A percentile compares a stretch with the other conserved stretches of the same genome.
Conservation (phyloP, 2,329 filamentous ascomycete species). For the Fusarium palustre region DNA sequence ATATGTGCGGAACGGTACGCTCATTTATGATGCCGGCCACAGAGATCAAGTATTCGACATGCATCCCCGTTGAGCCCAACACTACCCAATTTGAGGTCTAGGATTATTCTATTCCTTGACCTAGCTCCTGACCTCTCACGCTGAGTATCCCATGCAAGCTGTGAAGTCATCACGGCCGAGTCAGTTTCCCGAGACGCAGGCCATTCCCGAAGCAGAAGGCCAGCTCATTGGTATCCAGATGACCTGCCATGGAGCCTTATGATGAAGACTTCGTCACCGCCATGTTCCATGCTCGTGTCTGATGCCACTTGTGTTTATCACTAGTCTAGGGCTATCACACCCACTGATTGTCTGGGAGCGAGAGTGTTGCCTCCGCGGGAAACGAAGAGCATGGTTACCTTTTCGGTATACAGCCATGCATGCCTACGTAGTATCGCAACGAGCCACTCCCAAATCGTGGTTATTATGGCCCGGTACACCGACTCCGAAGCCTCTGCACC, state of each 20-base stretch:
- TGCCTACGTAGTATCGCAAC: slow-evolving; percentile 14
- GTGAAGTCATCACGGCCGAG: slow-evolving; percentile 47
- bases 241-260: slow-evolving; percentile 38
- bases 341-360: slow-evolving; percentile 13
- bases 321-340: slow-evolving; percentile 23
- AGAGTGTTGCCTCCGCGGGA: slow-evolving; percentile 24
- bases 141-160: slow-evolving; percentile 44
- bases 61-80: slow-evolving; percentile 43
- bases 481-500: neutral
- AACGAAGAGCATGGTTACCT: slow-evolving; percentile 12
- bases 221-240: slow-evolving; percentile 48
- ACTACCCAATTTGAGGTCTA: slow-evolving; percentile 41
- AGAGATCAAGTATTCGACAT: slow-evolving; percentile 31
- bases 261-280: slow-evolving; percentile 37
- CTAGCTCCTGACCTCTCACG: slow-evolving; percentile 23
- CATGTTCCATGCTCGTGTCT: slow-evolving; percentile 31
- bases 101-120: slow-evolving; percentile 17
- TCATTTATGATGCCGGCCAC: slow-evolving; percentile 39
- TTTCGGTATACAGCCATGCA: slow-evolving; percentile 5
- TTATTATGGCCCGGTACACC: neutral
- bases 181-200: slow-evolving; percentile 46
- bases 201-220: slow-evolving; percentile 51
- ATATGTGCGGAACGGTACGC: slow-evolving; percentile 36
- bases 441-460: slow-evolving; percentile 23
- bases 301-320: slow-evolving; percentile 26